phyloP scores from a whole-genome alignment of 2,329 filamentous ascomycete genomes.

The Pochonia chlamydosporia region DNA sequence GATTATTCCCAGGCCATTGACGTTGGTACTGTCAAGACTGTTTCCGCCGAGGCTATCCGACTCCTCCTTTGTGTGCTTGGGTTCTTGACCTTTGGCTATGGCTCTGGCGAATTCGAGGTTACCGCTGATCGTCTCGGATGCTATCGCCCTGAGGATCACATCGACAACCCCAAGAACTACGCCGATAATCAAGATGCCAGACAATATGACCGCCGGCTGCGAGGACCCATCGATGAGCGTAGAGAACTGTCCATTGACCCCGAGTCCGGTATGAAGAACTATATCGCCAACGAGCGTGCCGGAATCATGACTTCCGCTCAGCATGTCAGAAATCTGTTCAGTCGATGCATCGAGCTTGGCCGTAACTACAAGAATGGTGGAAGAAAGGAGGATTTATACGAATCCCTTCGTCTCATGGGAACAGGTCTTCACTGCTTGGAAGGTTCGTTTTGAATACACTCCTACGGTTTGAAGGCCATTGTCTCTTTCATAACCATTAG shows the following conservation, averaged over 20 bases:
- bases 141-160: slow-evolving; percentile 71
- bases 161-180: slow-evolving; percentile 81
- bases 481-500: slow-evolving; percentile 9
- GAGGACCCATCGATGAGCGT: slow-evolving; percentile 73
- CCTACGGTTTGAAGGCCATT: background rate
- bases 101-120: slow-evolving; percentile 78
- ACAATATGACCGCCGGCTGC: slow-evolving; percentile 73
- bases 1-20: slow-evolving; percentile 95
- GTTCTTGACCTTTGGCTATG: slow-evolving; percentile 84
- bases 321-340: slow-evolving; percentile 69
- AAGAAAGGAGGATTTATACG: slow-evolving; percentile 69
- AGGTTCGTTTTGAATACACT: slow-evolving; percentile 34
- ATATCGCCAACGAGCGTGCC: slow-evolving; percentile 79
- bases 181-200: slow-evolving; percentile 83
- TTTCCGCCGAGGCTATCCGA: slow-evolving; percentile 85
- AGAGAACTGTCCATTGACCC: slow-evolving; percentile 75
- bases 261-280: slow-evolving; percentile 79
- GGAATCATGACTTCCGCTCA: slow-evolving; percentile 77
- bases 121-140: slow-evolving; percentile 77
- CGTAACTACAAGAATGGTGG: slow-evolving; percentile 58
- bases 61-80: slow-evolving; percentile 84
- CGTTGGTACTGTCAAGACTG: slow-evolving; percentile 84
- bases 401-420: slow-evolving; percentile 79
- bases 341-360: slow-evolving; percentile 70
- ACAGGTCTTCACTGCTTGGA: slow-evolving; percentile 88